Evolutionary conservation across 129 eudicot species (phyloP), one percentile per base, ranked within the genome.

Genomic region (Pulicaria dysenterica): DNA sequence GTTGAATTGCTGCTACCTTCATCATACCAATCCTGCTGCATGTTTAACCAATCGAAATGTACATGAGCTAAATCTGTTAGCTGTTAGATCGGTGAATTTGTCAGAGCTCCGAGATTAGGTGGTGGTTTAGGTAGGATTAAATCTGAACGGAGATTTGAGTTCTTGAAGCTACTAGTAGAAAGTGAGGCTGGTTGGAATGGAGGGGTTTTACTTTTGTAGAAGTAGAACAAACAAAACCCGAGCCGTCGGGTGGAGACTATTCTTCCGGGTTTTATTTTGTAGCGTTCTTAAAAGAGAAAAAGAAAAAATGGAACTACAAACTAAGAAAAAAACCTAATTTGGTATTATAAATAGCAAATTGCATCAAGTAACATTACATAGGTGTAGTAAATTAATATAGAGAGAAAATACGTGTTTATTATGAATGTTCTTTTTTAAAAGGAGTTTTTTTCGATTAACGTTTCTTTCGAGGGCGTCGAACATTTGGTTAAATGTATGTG

Each of bases 1-100:
- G 56, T 10, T 36, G 80, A 75, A 62, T 69, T 65, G 45, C 31
- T 61, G 42, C 12, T 53, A 6, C 51, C 46, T 69, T 51, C n/a
- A 43, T 70, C 64, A 15, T 77, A 77, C 82, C 82, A 77, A 8
- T 70, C 62, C 0, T 57, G 41, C 8, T 77, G 72, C 82, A 77
- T 77, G 67, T 77, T 77, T 13, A 37, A 56, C 3, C 16, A 16
- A 39, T 64, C 6, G 13, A 5, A 60, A 61, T 47, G 59, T 8
- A 17, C 5, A 12, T 31, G 37, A 72, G 36, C 59, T 8, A 7
- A 58, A 44, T 43, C 58, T 15, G 45, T 8, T 8, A 5, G 46
- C 13, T 40, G 65, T 60, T 60, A 47, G 46, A 69, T 15, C 37
- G 39, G 16, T 15, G 8, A 56, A 40, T 43, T 59, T 9, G 11